phyloP scores from a whole-genome alignment of 805 yeast species.

The Ogataea nitratoaversa region DNA sequence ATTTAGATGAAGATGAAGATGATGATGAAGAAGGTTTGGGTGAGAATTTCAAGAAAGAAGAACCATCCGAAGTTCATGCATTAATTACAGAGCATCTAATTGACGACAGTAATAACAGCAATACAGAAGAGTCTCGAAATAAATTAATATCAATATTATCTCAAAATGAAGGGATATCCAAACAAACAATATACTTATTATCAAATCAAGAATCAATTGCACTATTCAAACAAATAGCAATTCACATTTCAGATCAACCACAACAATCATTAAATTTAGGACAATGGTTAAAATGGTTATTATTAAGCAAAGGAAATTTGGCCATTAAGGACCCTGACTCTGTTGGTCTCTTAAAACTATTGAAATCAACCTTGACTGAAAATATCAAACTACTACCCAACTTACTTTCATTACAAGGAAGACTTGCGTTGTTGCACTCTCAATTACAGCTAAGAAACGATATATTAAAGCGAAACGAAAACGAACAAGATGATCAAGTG shows the following conservation, averaged over 20 bases:
- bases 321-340: slow-evolving; percentile 49
- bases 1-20: slow-evolving; percentile 10
- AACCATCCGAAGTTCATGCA: slow-evolving; percentile 17
- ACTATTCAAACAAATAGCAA: slow-evolving; percentile 45
- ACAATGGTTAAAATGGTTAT: slow-evolving; percentile 79
- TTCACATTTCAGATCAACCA: slow-evolving; percentile 48
- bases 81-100: slow-evolving; percentile 22
- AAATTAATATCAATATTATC: slow-evolving; percentile 31
- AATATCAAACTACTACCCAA: slow-evolving; percentile 59
- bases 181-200: slow-evolving; percentile 51
- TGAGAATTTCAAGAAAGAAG: slow-evolving; percentile 20
- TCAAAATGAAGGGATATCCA: slow-evolving; percentile 39
- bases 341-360: slow-evolving; percentile 48
- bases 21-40: slow-evolving; percentile 12
- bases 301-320: slow-evolving; percentile 66
- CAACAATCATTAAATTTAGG: slow-evolving; percentile 38
- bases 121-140: too few species aligned
- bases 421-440: slow-evolving; percentile 68
- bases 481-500: slow-evolving; percentile 14
- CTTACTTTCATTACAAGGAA: slow-evolving; percentile 79
- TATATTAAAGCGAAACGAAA: slow-evolving; percentile 35
- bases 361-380: slow-evolving; percentile 54
- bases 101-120: slow-evolving; percentile 17
- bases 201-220: slow-evolving; percentile 38
- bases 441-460: slow-evolving; percentile 70